Conservation (phyloP, 192 early-diverging fungal genomes). For the Rhizoclosmatium globosum region DNA sequence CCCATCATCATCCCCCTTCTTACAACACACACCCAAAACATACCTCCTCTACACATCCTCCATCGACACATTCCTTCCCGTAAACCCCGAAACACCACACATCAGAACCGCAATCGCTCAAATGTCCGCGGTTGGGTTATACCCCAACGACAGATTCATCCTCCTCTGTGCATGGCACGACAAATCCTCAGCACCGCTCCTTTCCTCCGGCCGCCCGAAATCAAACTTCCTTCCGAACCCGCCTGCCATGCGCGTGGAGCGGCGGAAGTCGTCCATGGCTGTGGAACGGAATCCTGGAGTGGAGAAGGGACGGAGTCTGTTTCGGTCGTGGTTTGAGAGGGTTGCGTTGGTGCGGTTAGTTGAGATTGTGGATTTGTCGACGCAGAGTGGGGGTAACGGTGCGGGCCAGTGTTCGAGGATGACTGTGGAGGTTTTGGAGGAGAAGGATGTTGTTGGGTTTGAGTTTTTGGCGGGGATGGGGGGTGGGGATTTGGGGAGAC, state of each 20-base stretch:
- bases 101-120: conserved; percentile 15
- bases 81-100: background rate
- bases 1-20: background rate
- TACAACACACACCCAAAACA: background rate
- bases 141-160: background rate
- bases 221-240: background rate
- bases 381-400: background rate
- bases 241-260: background rate
- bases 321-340: conserved; percentile 12
- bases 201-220: background rate
- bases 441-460: conserved; percentile 6
- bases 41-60: conserved; percentile 10
- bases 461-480: background rate
- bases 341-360: background rate
- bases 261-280: background rate
- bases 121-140: conserved; percentile 1
- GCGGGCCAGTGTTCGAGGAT: background rate
- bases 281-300: background rate
- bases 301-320: too few species aligned
- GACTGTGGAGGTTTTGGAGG: conserved; percentile 1
- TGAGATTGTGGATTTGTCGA: conserved; percentile 7
- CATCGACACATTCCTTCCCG: background rate
- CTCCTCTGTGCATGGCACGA: conserved; percentile 12
- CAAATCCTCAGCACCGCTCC: background rate
- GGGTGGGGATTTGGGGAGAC: background rate